phyloP scores from a whole-genome alignment of 805 yeast species.

The Metschnikowia gelsemii region DNA sequence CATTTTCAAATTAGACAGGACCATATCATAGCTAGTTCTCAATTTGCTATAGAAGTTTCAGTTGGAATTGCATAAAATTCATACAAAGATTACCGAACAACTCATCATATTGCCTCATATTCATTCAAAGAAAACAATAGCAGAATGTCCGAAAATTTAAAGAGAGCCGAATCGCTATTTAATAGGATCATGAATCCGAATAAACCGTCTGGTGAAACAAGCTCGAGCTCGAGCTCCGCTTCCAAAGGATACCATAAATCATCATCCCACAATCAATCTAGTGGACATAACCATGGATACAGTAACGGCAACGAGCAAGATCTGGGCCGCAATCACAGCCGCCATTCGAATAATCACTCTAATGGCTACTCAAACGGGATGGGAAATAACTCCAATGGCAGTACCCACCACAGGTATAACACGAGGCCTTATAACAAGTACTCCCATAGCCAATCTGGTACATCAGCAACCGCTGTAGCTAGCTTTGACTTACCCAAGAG shows the following conservation, averaged over 20 bases:
- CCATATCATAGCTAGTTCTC: no score
- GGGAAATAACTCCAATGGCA: constrained; percentile 11
- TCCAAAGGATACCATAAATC: constrained; percentile 10
- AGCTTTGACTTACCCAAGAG: constrained; percentile 32
- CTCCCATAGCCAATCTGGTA: constrained; percentile 4
- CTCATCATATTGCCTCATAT: no score
- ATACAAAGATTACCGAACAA: no score
- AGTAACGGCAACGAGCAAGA: constrained; percentile 7
- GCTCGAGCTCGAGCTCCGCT: no score
- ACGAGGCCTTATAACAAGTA: constrained; percentile 8
- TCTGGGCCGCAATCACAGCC: constrained; percentile 11
- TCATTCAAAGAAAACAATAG: not conserved
- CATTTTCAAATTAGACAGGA: no score
- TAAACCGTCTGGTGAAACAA: constrained; percentile 11
- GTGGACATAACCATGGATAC: constrained; percentile 6
- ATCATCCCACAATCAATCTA: constrained; percentile 1
- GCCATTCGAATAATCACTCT: constrained; percentile 10
- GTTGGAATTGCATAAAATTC: no score
- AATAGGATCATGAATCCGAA: constrained; percentile 47
- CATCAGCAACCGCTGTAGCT: constrained; percentile 5
- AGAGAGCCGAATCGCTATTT: constrained; percentile 47
- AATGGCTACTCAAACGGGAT: constrained; percentile 13
- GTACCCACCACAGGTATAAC: constrained; percentile 12
- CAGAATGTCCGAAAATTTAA: constrained; percentile 45
- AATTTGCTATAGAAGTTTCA: no score